Conservation (phyloP, 139 green algal genomes). For the Zygnema circumcarinatum region DNA sequence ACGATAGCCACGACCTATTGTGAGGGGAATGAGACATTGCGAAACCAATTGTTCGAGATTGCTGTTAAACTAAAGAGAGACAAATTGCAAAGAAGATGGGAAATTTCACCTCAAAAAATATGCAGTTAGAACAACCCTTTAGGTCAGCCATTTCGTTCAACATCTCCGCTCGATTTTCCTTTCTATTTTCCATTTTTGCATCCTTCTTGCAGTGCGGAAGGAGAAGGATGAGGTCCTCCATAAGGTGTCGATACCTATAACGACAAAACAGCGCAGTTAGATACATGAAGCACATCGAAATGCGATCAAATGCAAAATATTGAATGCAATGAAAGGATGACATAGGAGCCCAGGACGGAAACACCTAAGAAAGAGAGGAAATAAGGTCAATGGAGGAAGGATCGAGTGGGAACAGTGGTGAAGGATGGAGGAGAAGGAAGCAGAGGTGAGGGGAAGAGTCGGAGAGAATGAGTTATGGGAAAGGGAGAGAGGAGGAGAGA, state of each 20-base stretch:
- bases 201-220: constrained; percentile 96
- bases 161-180: constrained; percentile 77
- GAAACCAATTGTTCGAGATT: too few relatives aligned
- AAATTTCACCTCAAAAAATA: constrained; percentile 91
- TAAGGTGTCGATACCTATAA: constrained; percentile 88
- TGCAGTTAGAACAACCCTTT: constrained; percentile 83
- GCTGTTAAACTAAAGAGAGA: too few relatives aligned
- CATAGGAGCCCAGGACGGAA: too few relatives aligned
- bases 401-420: neutral
- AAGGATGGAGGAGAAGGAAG: constrained; percentile 27
- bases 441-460: neutral
- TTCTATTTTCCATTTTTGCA: constrained; percentile 91
- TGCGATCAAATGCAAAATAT: constrained; percentile 1
- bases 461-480: neutral
- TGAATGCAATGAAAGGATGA: too few relatives aligned
- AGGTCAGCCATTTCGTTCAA: constrained; percentile 94
- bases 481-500: neutral
- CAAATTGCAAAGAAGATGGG: neutral
- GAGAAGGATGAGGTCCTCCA: constrained; percentile 88
- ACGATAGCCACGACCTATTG: too few relatives aligned
- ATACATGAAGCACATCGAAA: constrained; percentile 10
- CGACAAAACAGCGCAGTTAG: neutral
- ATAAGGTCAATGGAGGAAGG: neutral
- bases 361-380: neutral
- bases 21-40: too few relatives aligned